A percentile compares a stretch with the other conserved stretches of the same genome.
Conservation (phyloP, 1,284 basidiomycete species). For the Pterula multifida region DNA sequence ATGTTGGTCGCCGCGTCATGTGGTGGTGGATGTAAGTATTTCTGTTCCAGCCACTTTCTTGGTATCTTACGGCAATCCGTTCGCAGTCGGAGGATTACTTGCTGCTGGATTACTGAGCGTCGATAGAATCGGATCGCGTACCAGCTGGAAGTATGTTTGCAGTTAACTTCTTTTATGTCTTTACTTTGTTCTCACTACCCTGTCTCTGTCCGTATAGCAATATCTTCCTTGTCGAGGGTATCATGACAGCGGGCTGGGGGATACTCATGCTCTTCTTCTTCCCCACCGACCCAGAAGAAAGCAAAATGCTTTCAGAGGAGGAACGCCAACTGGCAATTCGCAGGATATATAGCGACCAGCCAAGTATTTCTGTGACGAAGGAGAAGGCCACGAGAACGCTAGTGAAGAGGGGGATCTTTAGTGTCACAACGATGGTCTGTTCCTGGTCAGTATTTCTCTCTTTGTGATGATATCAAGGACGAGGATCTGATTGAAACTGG, state of each 20-base stretch:
- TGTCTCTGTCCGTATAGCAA: neutral
- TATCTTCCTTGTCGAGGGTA: neutral
- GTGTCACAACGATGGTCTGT: neutral
- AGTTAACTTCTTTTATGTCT: too few relatives aligned
- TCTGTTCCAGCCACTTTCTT: too few relatives aligned
- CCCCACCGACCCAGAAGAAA: constrained; percentile 1
- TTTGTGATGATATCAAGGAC: neutral
- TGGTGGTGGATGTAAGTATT: constrained; percentile 1
- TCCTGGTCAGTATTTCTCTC: neutral
- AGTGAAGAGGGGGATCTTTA: neutral
- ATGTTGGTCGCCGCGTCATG: neutral
- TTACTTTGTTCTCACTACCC: neutral
- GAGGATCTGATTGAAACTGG: neutral
- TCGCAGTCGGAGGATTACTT: constrained; percentile 2
- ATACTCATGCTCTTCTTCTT: neutral
- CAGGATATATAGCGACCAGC: neutral
- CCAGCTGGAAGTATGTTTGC: neutral
- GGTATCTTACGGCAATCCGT: too few relatives aligned
- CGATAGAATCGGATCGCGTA: neutral
- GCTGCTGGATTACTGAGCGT: constrained; percentile 1
- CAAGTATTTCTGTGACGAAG: constrained; percentile 5
- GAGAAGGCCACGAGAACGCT: neutral
- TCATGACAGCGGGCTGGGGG: neutral
- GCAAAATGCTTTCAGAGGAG: neutral
- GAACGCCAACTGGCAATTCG: neutral